Evolutionary conservation across 1,139 yeast species (phyloP), one percentile per base, ranked within the genome.

Genomic region (Hansenula sp.): DNA sequence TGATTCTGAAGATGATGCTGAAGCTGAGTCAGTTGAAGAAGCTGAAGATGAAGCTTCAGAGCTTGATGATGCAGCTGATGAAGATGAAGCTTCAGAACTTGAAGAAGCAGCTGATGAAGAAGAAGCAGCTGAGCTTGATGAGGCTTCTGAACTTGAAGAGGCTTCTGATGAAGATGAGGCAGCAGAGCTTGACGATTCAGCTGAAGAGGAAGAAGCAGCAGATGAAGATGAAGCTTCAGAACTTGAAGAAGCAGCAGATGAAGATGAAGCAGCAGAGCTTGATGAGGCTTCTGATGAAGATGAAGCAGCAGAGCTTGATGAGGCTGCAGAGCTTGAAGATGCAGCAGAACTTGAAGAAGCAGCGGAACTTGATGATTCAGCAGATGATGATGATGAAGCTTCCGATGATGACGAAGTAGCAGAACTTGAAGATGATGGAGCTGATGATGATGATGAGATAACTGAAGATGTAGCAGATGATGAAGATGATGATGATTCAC

Each of bases 91-190:
- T 28, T 29, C 17, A 13, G 22, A 13, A 16, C 28, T 19, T 29
- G 40, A 29, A 10, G 39, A 30, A 12, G 35, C 13, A 18, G 36
- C 16, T 8, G 24, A 14, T 17, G 36, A 16, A 17, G 38, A 36
- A 13, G 38, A 13, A 18, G 30, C n/a, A 21, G 24, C 17, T 12
- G 22, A 13, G 12, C 28, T 19, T 29, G 40, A 29, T 13, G 39
- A 30, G 12, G 35, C 13, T 18, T 33, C 16, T 8, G 24, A 14
- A 12, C 30, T 11, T 25, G 38, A 36, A 13, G 38, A 13, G n/a
- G 30, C n/a, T n/a, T n/a, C 40, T 16, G 50, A 41, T 28, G 38
- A 25, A 2, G 63, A 41, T 37, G 67, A 47, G 14, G 46, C 26
- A 11, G 40, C 36, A 18, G 32, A 8, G 6, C 33, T 28, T 24